Evolutionary conservation across 2,329 filamentous ascomycete species (phyloP).

Genomic region (Pseudogymnoascus sp.): DNA sequence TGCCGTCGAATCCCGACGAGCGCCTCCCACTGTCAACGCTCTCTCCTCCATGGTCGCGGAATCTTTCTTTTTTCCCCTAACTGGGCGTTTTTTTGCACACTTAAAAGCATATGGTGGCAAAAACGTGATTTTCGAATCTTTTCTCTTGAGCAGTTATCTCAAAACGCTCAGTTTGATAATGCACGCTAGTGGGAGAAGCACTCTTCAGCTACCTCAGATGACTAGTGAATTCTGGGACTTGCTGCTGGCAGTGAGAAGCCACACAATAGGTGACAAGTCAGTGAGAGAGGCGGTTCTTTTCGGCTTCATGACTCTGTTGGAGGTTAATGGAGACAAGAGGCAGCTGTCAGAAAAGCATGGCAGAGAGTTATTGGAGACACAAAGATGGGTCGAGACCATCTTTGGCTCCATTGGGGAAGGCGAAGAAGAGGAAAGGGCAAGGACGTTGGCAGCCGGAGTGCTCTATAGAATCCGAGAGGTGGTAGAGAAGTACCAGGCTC

Average conservation of each 20-base stretch:
- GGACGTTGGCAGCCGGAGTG: constrained; percentile 69
- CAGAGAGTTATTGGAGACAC: constrained; percentile 72
- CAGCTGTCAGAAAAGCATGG: constrained; percentile 66
- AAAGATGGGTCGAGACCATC: constrained; percentile 73
- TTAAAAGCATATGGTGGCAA: constrained; percentile 44
- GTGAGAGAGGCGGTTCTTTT: constrained; percentile 72
- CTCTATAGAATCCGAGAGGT: constrained; percentile 72
- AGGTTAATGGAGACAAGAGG: constrained; percentile 69
- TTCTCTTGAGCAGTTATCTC: constrained; percentile 69
- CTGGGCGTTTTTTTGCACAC: constrained; percentile 66
- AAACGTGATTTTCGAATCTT: constrained; percentile 63
- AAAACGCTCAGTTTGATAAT: constrained; percentile 80
- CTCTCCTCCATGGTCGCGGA: constrained; percentile 67
- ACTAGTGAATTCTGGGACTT: constrained; percentile 78
- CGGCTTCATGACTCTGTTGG: constrained; percentile 68
- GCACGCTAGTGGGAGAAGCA: constrained; percentile 74
- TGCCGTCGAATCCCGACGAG: constrained; percentile 49
- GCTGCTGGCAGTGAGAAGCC: constrained; percentile 61
- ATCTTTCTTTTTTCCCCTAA: constrained; percentile 80
- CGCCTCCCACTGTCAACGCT: constrained; percentile 61
- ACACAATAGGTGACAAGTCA: constrained; percentile 51
- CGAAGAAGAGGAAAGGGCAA: constrained; percentile 68
- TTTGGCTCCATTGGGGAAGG: constrained; percentile 46
- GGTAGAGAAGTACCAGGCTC: constrained; percentile 69
- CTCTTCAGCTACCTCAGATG: constrained; percentile 66